Conservation (phyloP, 2,329 filamentous ascomycete genomes). For the Diaporthe longicolla region DNA sequence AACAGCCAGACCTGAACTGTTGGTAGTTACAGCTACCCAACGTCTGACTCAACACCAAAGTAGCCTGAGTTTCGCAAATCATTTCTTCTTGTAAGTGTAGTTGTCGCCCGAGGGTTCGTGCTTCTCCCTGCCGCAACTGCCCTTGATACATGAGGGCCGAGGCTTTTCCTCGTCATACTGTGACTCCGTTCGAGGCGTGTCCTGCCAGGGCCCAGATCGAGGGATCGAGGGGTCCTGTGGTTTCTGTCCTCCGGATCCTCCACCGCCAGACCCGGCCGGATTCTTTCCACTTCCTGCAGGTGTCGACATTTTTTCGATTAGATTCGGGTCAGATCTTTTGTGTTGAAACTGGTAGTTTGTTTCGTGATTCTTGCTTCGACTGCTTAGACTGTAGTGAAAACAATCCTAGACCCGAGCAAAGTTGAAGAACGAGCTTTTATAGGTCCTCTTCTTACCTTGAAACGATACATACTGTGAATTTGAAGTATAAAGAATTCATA, state of each 20-base stretch:
- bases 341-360: not conserved
- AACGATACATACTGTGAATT: not conserved
- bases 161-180: not conserved
- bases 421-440: not conserved
- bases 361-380: not conserved
- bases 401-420: no score
- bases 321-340: not conserved
- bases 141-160: not conserved
- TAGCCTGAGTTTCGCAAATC: not conserved
- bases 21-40: not conserved
- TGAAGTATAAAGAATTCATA: no score
- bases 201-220: not conserved
- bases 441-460: not conserved
- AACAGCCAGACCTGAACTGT: not conserved
- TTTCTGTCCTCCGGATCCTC: not conserved
- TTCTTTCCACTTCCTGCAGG: not conserved
- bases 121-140: not conserved
- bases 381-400: not conserved
- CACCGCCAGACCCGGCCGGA: not conserved
- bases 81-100: not conserved
- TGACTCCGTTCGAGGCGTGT: not conserved
- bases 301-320: not conserved
- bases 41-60: not conserved
- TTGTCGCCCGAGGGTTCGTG: not conserved
- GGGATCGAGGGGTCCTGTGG: not conserved